Conservation (phyloP, 2,329 filamentous ascomycete genomes). For the Herpotrichia juniperi region DNA sequence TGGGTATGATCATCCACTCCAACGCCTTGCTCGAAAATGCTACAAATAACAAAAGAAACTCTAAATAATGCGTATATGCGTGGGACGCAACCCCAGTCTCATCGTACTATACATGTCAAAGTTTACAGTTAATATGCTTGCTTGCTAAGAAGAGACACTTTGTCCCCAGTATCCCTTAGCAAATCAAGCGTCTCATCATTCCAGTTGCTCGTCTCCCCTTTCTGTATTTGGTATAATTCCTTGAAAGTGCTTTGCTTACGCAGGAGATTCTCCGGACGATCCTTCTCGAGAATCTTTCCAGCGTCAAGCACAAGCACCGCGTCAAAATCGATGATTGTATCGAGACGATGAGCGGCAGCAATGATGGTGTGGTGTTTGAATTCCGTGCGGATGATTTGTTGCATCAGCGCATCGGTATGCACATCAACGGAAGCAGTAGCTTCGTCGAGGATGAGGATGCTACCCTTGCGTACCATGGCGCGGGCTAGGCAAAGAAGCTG, state of each 20-base stretch:
- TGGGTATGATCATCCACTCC: no score
- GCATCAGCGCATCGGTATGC: constrained; percentile 13
- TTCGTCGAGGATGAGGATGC: constrained; percentile 64
- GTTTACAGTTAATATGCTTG: not conserved
- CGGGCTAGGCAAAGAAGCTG: constrained; percentile 64
- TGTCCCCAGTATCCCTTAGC: constrained; percentile 6
- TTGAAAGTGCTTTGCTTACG: constrained; percentile 3
- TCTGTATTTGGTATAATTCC: constrained; percentile 12
- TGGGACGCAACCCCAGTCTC: no score
- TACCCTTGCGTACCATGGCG: constrained; percentile 57
- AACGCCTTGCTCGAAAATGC: no score
- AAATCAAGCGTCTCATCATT: constrained; percentile 3
- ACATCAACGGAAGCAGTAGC: constrained; percentile 62
- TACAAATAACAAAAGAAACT: no score
- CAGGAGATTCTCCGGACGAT: constrained; percentile 7
- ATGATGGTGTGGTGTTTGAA: constrained; percentile 20
- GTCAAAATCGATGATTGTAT: constrained; percentile 14
- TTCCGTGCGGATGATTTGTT: constrained; percentile 12
- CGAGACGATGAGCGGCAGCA: constrained; percentile 5
- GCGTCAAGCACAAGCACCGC: constrained; percentile 8
- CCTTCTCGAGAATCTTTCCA: constrained; percentile 11
- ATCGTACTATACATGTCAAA: not conserved
- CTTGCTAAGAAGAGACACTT: not conserved
- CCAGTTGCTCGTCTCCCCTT: constrained; percentile 9
- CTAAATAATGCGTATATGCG: no score